phyloP scores from a whole-genome alignment of 2,329 filamentous ascomycete genomes.

The Cladosporium sp. region DNA sequence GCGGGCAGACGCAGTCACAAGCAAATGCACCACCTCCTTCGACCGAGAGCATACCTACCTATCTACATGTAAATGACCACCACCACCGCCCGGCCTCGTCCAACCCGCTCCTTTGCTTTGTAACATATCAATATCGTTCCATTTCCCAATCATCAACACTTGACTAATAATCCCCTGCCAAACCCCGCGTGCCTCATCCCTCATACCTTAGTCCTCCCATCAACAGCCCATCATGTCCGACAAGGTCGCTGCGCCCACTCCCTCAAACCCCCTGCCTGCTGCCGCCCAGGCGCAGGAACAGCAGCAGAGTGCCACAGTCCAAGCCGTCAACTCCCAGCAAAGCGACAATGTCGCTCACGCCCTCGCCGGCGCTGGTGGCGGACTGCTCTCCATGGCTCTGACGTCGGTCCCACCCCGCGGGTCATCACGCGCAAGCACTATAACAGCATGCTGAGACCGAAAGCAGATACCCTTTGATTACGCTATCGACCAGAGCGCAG shows the following conservation, averaged over 20 bases:
- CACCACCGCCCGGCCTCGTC: not conserved
- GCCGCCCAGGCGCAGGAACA: constrained; percentile 17
- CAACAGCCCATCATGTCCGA: constrained; percentile 20
- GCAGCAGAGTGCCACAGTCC: constrained; percentile 16
- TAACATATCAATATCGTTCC: not conserved
- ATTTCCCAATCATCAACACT: too few species aligned
- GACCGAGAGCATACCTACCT: not conserved
- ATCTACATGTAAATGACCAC: not conserved
- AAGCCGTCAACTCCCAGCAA: constrained; percentile 60
- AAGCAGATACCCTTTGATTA: constrained; percentile 85
- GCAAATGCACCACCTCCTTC: not conserved
- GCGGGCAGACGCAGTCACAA: constrained; percentile 10
- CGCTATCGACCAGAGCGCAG: constrained; percentile 92
- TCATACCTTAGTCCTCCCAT: too few species aligned
- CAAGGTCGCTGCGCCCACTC: constrained; percentile 20
- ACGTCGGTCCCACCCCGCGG: constrained; percentile 55
- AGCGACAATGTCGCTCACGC: constrained; percentile 97
- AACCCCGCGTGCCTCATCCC: too few species aligned
- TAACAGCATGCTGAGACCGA: constrained; percentile 12
- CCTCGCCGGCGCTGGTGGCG: constrained; percentile 85
- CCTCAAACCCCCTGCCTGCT: constrained; percentile 21
- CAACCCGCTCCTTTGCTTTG: constrained; percentile 1
- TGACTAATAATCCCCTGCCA: too few species aligned
- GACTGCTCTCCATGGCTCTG: constrained; percentile 89
- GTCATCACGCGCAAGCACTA: not conserved